Conservation (phyloP, 225 moss, liverwort and hornwort genomes). For the Bryoerythrophyllum caledonicum region DNA sequence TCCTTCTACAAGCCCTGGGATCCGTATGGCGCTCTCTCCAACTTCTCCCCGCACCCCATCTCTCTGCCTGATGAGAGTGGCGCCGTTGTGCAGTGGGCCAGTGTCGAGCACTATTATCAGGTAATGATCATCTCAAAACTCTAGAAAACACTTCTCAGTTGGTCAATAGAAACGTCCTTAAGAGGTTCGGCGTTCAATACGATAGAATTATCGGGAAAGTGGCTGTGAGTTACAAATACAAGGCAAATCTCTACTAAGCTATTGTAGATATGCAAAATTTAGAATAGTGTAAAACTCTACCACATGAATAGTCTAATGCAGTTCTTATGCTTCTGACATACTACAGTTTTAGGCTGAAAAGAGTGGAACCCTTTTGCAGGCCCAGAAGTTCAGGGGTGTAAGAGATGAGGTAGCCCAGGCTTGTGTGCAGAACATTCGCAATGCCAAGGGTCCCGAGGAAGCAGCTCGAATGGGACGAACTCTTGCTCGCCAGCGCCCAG, state of each 20-base stretch:
- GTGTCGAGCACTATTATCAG: slow-evolving; percentile 93
- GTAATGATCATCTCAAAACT: slow-evolving; percentile 24
- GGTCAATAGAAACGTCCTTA: too few species aligned
- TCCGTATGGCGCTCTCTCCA: slow-evolving; percentile 86
- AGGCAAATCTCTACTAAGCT: too few species aligned
- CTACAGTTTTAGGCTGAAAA: too few species aligned
- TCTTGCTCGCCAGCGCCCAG: slow-evolving; percentile 73
- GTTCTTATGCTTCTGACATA: too few species aligned
- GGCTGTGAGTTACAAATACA: too few species aligned
- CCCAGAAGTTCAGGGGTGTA: slow-evolving; percentile 79
- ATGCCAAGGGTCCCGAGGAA: slow-evolving; percentile 79
- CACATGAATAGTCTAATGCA: too few species aligned
- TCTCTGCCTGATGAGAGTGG: slow-evolving; percentile 59
- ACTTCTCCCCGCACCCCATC: slow-evolving; percentile 88
- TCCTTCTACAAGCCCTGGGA: slow-evolving; percentile 92
- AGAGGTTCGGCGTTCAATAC: too few species aligned
- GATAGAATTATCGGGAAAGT: too few species aligned
- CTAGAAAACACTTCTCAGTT: too few species aligned
- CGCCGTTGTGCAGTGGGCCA: slow-evolving; percentile 59
- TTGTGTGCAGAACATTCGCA: slow-evolving; percentile 55
- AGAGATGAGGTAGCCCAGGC: slow-evolving; percentile 54
- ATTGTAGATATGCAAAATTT: too few species aligned
- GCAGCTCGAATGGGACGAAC: slow-evolving; percentile 84
- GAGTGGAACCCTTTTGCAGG: slow-evolving; percentile 37
- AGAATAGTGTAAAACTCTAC: too few species aligned